phyloP scores from a whole-genome alignment of 345 rosid genomes.

The Microcos paniculata region DNA sequence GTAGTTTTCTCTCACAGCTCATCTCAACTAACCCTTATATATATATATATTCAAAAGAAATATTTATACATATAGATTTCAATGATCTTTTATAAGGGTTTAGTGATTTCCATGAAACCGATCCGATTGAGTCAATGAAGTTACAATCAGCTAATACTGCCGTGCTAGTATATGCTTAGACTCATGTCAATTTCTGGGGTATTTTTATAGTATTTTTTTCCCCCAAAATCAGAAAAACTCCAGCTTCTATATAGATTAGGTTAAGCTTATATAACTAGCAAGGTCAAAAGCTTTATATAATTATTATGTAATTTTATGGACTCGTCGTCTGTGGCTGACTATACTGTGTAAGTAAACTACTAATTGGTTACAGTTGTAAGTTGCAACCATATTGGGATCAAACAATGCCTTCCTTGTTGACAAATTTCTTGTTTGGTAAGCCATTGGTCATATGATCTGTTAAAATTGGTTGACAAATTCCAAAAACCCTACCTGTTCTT shows the following conservation, averaged over 20 bases:
- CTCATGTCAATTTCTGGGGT: neutral
- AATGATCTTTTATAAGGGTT: neutral
- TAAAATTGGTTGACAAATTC: slow-evolving; percentile 37
- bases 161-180: neutral
- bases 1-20: neutral
- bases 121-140: too few relatives aligned
- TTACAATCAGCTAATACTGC: too few relatives aligned
- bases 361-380: slow-evolving; percentile 35
- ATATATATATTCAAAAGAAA: neutral
- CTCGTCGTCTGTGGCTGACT: neutral
- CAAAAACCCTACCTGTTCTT: slow-evolving; percentile 6
- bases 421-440: slow-evolving; percentile 33
- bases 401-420: slow-evolving; percentile 16
- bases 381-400: neutral
- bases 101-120: neutral
- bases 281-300: slow-evolving; percentile 13
- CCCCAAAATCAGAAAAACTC: neutral
- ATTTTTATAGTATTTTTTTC: neutral
- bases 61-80: neutral
- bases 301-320: neutral
- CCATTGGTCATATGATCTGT: slow-evolving; percentile 28
- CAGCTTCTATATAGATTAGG: neutral
- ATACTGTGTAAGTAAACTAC: neutral
- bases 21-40: neutral
- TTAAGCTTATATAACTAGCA: neutral